Evolutionary conservation across 805 yeast genomes (phyloP), one percentile per base, ranked within the genome.

Genomic region (Wickerhamomyces xylosicus): DNA sequence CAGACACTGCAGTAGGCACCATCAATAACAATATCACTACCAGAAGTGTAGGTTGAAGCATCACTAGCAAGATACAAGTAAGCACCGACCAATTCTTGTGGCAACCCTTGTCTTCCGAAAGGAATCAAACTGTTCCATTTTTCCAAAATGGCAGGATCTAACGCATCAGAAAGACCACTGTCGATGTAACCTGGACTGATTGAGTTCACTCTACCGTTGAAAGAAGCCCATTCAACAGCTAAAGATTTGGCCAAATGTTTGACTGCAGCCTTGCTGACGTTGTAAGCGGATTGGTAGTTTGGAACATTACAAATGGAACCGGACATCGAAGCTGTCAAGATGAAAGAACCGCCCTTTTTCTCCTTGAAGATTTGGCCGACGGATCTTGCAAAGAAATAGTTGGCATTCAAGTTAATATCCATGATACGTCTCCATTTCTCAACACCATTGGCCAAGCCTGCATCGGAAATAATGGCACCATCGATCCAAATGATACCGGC

Each of bases 281-380:
- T 85, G 66, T 85, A 85, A 31, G 82, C 77, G 13, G 95, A 82
- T 63, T 86, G 95, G 56, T 76, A 67, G 59, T 87, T 92, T 19
- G 96, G 96, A 45, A 77, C 74, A 60, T 86, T 86, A 51, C 77
- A 92, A 51, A 87, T 79, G 62, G 79, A 86, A 14, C 85, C 95
- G 20, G 92, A 81, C 84, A 86, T 86, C 31, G 95, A 84, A 5
- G 94, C 87, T 5, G 96, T 86, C 60, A 83, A 69, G 49, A 86
- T 76, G 49, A 87, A 67, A 2, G 94, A 80, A 25, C 96, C 95
- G 43, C 60, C 62, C n/a, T 84, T 82, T 54, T 83, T 84, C 49
- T 68, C 64, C 58, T 75, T 74, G 70, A 87, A 87, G 41, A 79
- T 67, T 47, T 64, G 64, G 37, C 95, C 96, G 31, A 79, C 72